Evolutionary conservation across 495 filamentous ascomycete species (phyloP).

Genomic region (Parachaetomium inaequale): DNA sequence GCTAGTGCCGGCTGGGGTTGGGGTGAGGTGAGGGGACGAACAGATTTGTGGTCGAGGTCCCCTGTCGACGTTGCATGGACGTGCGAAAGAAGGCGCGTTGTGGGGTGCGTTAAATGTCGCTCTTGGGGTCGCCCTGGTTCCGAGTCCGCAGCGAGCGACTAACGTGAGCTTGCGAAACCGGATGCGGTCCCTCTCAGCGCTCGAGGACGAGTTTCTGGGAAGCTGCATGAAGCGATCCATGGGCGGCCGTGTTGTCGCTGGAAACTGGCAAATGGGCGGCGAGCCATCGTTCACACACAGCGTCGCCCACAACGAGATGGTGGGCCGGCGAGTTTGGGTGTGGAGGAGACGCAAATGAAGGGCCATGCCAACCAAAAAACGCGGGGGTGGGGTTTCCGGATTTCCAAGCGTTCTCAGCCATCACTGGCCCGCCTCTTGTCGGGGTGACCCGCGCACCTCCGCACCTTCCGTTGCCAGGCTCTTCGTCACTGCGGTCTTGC

Average conservation of each 20-base stretch:
- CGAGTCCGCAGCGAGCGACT: slow-evolving; percentile 1
- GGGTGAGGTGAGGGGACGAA: background rate
- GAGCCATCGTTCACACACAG: slow-evolving; percentile 5
- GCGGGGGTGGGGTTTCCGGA: slow-evolving; percentile 24
- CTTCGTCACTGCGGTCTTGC: too few species aligned
- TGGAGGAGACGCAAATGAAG: slow-evolving; percentile 16
- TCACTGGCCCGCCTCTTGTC: background rate
- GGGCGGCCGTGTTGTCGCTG: background rate
- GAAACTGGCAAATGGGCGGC: background rate
- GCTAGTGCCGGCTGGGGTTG: slow-evolving; percentile 10
- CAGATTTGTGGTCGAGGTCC: slow-evolving; percentile 5
- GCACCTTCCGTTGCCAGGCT: background rate
- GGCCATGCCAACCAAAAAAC: slow-evolving; percentile 15
- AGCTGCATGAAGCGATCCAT: slow-evolving; percentile 10
- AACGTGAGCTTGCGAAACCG: slow-evolving; percentile 12
- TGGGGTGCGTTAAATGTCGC: slow-evolving; percentile 24
- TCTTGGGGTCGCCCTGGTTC: slow-evolving; percentile 11
- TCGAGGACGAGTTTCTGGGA: background rate
- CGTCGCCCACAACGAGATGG: slow-evolving; percentile 2
- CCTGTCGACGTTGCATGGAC: slow-evolving; percentile 24
- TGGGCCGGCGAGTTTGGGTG: slow-evolving; percentile 2
- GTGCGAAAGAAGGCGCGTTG: slow-evolving; percentile 16
- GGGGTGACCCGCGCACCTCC: background rate
- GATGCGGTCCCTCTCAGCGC: background rate
- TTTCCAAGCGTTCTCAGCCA: background rate